Base-by-base conservation (phyloP, 202 grass and related monocot species). In the Carex arenaria region DNA sequence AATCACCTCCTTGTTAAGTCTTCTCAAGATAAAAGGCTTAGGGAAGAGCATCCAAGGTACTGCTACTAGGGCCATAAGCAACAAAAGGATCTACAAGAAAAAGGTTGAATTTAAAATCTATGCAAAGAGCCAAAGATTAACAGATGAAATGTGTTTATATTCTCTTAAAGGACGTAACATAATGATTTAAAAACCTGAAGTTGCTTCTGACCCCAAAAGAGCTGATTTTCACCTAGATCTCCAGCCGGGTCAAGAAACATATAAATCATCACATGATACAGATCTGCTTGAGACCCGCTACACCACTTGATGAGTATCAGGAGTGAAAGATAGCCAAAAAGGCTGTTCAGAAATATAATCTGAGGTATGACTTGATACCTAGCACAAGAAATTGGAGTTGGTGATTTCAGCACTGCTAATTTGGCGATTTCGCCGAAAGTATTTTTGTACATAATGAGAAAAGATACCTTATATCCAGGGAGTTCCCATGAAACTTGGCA, bases 251-350 rank as follows among this genome's bases (percentile, higher is more conserved):
- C 91, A 78, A 99, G 91, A 80, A 99, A 99, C 97, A 99, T 99
- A 87, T 99, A 99, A 91, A 99, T 99, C 97, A 99, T 99, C 7
- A 99, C 97, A 80, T 99, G 97, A 91, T 99, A 99, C n/a, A 99
- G 80, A 89, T 99, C 97, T 65, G 93, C 87, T 94, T 94, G 86
- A 87, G 97, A 99, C 4, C 97, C 97, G 38, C 88, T 88, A 89
- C 93, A 96, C 97, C 97, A 99, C 80, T 99, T 99, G 74, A 96
- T 87, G 69, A 99, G 68, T 90, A 99, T 96, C 73, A 99, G 90
- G 30, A 99, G 91, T 47, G 97, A 84, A 62, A 99, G 92, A 82
- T 99, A 99, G 69, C 97, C 93, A 90, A 99, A 99, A 57, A 99
- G 93, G 84, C 97, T 94, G 77, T 99, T 99, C 84, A 99, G 88